These are phyloP conservation scores for Arthrinium puccinioides DNA, from an alignment of 2,329 filamentous ascomycete genomes.

Conservation along the genomic window DNA sequence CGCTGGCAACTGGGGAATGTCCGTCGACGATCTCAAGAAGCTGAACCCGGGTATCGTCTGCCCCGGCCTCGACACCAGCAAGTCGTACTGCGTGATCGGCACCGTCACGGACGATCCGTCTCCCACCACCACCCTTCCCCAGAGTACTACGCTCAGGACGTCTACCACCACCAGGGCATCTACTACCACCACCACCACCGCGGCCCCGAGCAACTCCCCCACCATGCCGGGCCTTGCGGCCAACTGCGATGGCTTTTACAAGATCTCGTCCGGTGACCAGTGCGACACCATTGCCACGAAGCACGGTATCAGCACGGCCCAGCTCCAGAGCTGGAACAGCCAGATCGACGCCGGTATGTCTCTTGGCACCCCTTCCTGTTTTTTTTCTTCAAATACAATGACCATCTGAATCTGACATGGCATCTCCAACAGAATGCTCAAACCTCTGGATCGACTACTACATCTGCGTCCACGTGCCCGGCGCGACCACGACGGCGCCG, in stretches of 20 bases:
- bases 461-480: conserved; percentile 10
- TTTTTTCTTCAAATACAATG: not conserved
- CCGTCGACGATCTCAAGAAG: conserved; percentile 11
- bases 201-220: conserved; percentile 6
- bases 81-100: conserved; percentile 15
- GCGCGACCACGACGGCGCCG: not conserved
- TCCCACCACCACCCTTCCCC: conserved; percentile 3
- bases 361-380: not conserved
- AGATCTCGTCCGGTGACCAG: conserved; percentile 19
- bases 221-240: conserved; percentile 6
- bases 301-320: conserved; percentile 6
- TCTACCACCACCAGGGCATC: conserved; percentile 4
- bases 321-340: conserved; percentile 11
- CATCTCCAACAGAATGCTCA: conserved; percentile 5
- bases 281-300: conserved; percentile 18
- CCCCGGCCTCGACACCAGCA: conserved; percentile 10
- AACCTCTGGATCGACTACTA: conserved; percentile 13
- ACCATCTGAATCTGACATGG: not conserved
- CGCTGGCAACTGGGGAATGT: conserved; percentile 14
- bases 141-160: not conserved
- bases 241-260: conserved; percentile 23
- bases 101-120: conserved; percentile 5
- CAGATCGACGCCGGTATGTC: conserved; percentile 6
- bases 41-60: conserved; percentile 19
- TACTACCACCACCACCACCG: conserved; percentile 3